Evolutionary conservation across 2,329 filamentous ascomycete genomes (phyloP).

Genomic region (Epichloe sp.): DNA sequence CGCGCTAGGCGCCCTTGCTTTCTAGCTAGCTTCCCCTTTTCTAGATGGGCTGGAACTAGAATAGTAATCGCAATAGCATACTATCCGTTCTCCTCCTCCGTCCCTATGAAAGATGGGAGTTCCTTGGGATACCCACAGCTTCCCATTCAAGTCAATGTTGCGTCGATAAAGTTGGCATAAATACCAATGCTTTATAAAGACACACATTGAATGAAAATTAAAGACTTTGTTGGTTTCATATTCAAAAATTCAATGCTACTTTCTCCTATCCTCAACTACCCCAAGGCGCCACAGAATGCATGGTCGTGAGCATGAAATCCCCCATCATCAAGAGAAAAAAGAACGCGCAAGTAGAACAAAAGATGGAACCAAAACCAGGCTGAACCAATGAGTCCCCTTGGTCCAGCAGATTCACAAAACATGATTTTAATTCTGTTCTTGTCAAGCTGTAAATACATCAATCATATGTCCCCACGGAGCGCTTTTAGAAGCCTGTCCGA

Average conservation of each 20-base stretch:
- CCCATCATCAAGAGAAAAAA: background rate
- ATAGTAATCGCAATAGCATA: no score
- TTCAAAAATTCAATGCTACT: background rate
- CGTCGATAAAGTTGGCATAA: no score
- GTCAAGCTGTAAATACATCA: constrained; percentile 4
- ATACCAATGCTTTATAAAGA: background rate
- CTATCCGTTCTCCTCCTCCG: no score
- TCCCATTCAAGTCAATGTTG: background rate
- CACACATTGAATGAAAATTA: background rate
- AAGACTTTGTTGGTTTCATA: background rate
- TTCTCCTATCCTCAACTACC: background rate
- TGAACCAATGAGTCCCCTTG: background rate
- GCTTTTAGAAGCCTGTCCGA: constrained; percentile 1
- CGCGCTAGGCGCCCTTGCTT: no score
- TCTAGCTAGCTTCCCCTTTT: no score
- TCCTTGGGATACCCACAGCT: no score
- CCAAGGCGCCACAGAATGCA: constrained; percentile 1
- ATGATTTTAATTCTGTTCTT: background rate
- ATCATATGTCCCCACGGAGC: constrained; percentile 4
- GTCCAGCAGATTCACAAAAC: background rate
- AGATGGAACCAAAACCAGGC: background rate
- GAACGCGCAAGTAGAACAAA: background rate
- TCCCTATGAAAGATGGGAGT: no score
- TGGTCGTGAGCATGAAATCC: constrained; percentile 4
- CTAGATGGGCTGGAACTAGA: no score